Base-by-base conservation (phyloP, 2,329 filamentous ascomycete species). In the Pyricularia grisea region DNA sequence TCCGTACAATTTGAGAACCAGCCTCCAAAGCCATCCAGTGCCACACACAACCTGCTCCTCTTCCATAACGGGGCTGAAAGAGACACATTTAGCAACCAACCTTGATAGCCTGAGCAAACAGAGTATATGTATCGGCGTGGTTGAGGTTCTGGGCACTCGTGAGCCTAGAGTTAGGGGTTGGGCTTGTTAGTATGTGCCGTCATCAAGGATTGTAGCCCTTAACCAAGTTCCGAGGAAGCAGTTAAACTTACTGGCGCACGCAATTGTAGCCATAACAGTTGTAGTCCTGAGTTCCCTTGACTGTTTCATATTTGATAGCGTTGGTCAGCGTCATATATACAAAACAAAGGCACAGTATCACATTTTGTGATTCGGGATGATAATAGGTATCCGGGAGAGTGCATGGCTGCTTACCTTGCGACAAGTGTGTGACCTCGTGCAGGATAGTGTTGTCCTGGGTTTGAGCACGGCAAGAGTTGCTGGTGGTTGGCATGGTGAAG, bases 361-460 rank as follows among this genome's bases (percentile, higher is more conserved):
- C n/a, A n/a, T n/a, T n/a, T n/a, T n/a, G n/a, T n/a, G n/a, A n/a
- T n/a, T n/a, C n/a, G n/a, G n/a, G n/a, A 36, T 36, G 33, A 3
- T 36, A 36, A 14, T 1, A 14, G 33, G 33, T 36, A 36, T 36
- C 11, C 33, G 2, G 12, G 12, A 6, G 12, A 6, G 12, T 14
- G 14, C 33, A 36, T 12, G 23, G 9, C 58, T 27, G 23, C 23
- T 25, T 61, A 61, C 58, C 58, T 27, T 23, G 25, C 58, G n/a
- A 25, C 58, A 84, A 71, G 74, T 91, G 89, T 10, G 88, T 90
- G 72, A 83, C 81, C 81, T 92, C 89, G 74, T 92, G 89, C 17
- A 92, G 76, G 36, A 83, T 83, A 17, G 88, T 90, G 12, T 84
- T 88, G 2, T 85, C 86, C 78, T 89, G 86, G 74, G 90, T 89